Evolutionary conservation across 441 rosid species (phyloP), one percentile per base, ranked within the genome.

Genomic region (Syzygium syzygioides): DNA sequence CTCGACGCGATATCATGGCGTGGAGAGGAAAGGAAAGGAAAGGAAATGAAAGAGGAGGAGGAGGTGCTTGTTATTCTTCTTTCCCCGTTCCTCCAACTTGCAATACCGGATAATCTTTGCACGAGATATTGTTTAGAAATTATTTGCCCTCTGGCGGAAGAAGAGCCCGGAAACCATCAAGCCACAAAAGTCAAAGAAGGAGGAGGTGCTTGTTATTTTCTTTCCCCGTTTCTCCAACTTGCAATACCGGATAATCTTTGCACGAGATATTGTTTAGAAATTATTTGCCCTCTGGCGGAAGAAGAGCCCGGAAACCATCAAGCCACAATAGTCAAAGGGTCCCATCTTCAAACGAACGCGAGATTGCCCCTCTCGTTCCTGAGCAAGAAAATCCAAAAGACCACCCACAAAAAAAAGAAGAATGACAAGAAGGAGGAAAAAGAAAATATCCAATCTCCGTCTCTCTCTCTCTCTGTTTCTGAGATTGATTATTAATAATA

Each of bases 1-100:
- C 30, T 59, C 14, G 1, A 26, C 1, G 12, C 1, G 30, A 0
- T 59, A 3, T 59, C 64, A 59, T 59, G 30, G 7, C 0, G 1
- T 26, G 30, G 64, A 26, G 15, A 59, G 64, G 28, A 41, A 41
- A 41, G 64, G 28, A 37, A 37, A 37, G 41, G 41, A 37, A 37
- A 37, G 41, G 2, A 59, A 59, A 59, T 12, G 30, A 26, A 59
- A 59, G 30, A 59, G 64, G 64, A 26, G 30, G n/a, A 8, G 60
- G 28, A 57, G 28, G 14, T 59, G 2, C 30, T 59, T 59, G 64
- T 59, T 59, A 1, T 59, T 26, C 0, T 59, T 59, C 30, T 59
- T 59, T 59, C 7, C 62, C 62, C 62, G 25, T n/a, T n/a, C n/a
- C 30, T 59, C 15, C 64, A 59, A 59, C 64, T 59, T 59, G 30